phyloP scores from a whole-genome alignment of 192 early-diverging fungal species.

The Phycomyces nitens region DNA sequence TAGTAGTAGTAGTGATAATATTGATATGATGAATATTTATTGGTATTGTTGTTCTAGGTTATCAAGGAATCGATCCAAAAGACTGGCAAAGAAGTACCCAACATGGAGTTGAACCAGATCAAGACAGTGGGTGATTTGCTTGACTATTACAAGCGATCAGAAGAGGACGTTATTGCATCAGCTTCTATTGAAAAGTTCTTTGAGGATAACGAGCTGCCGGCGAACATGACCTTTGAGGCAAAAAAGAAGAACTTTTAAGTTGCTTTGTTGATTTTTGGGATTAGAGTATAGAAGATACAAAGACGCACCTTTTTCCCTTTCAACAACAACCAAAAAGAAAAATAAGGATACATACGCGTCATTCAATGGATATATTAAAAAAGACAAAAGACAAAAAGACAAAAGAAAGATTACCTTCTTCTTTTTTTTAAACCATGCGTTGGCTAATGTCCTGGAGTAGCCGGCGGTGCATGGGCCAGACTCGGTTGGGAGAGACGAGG shows the following conservation, averaged over 20 bases:
- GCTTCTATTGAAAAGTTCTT: conserved; percentile 18
- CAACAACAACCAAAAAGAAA: too few relatives aligned
- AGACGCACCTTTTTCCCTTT: too few relatives aligned
- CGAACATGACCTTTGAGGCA: conserved; percentile 24
- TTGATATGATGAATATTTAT: conserved; percentile 1
- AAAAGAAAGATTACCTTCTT: too few relatives aligned
- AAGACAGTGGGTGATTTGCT: conserved; percentile 32
- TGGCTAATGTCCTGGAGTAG: conserved; percentile 20
- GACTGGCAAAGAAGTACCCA: conserved; percentile 36
- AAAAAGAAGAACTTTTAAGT: conserved; percentile 19
- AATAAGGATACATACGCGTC: background rate
- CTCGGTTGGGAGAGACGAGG: conserved; percentile 1
- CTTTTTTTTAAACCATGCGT: conserved; percentile 5
- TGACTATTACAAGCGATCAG: conserved; percentile 24
- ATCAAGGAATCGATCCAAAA: conserved; percentile 34
- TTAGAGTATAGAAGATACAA: too few relatives aligned
- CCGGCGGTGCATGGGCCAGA: conserved; percentile 28
- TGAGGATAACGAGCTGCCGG: conserved; percentile 19
- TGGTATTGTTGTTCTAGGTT: conserved; percentile 18
- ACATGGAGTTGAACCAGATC: conserved; percentile 37
- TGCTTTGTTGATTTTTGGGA: too few relatives aligned
- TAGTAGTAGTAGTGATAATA: background rate
- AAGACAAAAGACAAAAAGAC: too few relatives aligned
- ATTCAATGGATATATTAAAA: background rate
- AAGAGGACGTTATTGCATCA: background rate